A percentile compares a stretch with the other conserved stretches of the same genome.
Conservation (phyloP, 2,329 filamentous ascomycete species). For the Polychaeton citri region DNA sequence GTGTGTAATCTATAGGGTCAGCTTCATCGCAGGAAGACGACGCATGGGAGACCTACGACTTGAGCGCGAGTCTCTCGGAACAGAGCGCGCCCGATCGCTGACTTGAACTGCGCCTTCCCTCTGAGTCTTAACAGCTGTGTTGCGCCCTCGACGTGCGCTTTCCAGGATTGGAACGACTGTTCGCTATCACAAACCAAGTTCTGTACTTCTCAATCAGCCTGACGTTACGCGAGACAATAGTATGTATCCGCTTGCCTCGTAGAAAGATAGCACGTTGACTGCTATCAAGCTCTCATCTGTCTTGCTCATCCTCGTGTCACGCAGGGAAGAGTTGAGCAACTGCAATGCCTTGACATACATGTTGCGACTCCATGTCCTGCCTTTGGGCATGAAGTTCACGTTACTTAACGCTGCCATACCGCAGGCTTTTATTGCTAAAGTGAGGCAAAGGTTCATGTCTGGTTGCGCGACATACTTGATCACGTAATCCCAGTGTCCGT, state of each 20-base stretch:
- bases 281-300: conserved; percentile 22
- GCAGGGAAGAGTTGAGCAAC: conserved; percentile 19
- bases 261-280: conserved; percentile 23
- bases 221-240: too few species aligned
- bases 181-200: conserved; percentile 18
- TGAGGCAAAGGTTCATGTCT: conserved; percentile 12
- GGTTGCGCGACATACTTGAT: conserved; percentile 5
- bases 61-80: conserved; percentile 18
- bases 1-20: too few species aligned
- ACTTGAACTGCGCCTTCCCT: conserved; percentile 16
- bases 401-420: conserved; percentile 19
- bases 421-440: conserved; percentile 17
- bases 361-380: conserved; percentile 11
- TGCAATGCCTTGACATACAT: conserved; percentile 18
- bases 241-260: too few species aligned
- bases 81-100: conserved; percentile 11
- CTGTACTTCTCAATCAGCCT: too few species aligned
- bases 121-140: conserved; percentile 22
- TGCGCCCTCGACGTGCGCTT: conserved; percentile 24
- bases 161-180: conserved; percentile 22
- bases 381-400: conserved; percentile 10
- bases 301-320: conserved; percentile 15
- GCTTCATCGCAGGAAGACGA: too few species aligned
- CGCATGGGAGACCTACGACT: too few species aligned
- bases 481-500: conserved; percentile 16